Evolutionary conservation across 495 filamentous ascomycete species (phyloP).

Genomic region (Geopyxis carbonaria): DNA sequence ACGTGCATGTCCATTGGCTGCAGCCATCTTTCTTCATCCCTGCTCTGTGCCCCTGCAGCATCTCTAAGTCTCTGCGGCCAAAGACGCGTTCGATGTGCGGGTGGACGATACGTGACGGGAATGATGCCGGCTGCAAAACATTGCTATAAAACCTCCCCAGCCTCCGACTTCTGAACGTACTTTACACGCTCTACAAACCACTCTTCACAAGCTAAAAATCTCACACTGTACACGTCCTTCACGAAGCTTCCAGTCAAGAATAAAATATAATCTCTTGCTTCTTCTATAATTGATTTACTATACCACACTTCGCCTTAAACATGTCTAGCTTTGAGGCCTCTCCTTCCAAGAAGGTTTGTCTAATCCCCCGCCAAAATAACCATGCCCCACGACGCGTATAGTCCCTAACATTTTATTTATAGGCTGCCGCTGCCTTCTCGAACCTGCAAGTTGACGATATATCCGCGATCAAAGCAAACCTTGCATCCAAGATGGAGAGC

Average conservation of each 20-base stretch:
- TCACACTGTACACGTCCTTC: neutral
- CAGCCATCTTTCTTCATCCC: too few species aligned
- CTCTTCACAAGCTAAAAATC: neutral
- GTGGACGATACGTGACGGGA: neutral
- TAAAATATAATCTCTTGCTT: neutral
- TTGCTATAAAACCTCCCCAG: slow-evolving; percentile 1
- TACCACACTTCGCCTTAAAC: neutral
- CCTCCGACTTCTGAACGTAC: neutral
- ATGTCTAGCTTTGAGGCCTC: slow-evolving; percentile 28
- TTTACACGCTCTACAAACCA: slow-evolving; percentile 4
- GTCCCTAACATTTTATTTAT: slow-evolving; percentile 27
- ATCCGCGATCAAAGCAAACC: slow-evolving; percentile 65
- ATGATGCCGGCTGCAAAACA: neutral
- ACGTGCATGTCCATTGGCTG: too few species aligned
- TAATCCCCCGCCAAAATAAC: slow-evolving; percentile 3
- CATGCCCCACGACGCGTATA: slow-evolving; percentile 1
- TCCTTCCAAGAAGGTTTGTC: slow-evolving; percentile 69
- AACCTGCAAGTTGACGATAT: slow-evolving; percentile 80
- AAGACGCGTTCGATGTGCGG: too few species aligned
- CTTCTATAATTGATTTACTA: neutral
- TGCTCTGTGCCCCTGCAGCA: too few species aligned
- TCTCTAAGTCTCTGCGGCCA: too few species aligned
- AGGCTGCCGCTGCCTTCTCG: slow-evolving; percentile 75
- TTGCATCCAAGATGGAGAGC: slow-evolving; percentile 33
- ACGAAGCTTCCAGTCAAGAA: neutral